Evolutionary conservation across 2,329 filamentous ascomycete species (phyloP), one percentile per base, ranked within the genome.

Genomic region (Penicillium sp.): DNA sequence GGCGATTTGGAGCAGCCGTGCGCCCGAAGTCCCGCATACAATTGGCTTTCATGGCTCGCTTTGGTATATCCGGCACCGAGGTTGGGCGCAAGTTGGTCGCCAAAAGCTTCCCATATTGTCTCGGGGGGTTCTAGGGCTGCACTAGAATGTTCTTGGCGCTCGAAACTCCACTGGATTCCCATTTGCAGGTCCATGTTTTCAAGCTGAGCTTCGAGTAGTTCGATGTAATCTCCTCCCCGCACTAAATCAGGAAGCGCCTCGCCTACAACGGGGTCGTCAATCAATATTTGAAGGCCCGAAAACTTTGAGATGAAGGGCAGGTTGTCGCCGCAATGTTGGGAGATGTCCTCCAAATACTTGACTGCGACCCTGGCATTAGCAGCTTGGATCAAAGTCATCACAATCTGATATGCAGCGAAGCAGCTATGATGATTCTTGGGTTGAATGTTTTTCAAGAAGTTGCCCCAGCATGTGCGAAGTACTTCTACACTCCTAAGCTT

Each of bases 1-100:
- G 38, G 48, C 18, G 67, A 73, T 46, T 65, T 68, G 14, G 72
- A 73, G 44, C 61, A 67, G 27, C 69, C 69, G 32, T 62, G 54
- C n/a, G 56, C 57, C 18, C 53, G 40, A n/a, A 73, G 64, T 36
- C 67, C 64, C 10, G 62, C 46, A 47, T 64, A 53, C 24, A 73
- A 51, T 39, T 68, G 67, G 24, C 57, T 45, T 14, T 44, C 50
- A 45, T 62, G 63, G 6, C 62, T 62, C 40, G 66, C 67, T 14
- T 63, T 65, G 34, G 56, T 40, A 24, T 50, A 57, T 27, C 69
- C 64, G 11, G 60, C 65, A 51, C 67, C 64, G 2, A 71, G 57
- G 3, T 58, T 61, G 13, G 68, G 22, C 5, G 67, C 50, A 9
- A 60, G 61, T n/a, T 64, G 57, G 8, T 60, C 62, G 9, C 55